Percentiles rank a stretch among this genome's conserved stretches.
These are phyloP conservation scores for Crithidia mellificae DNA, from an alignment of 208 protist genomes.

Conservation along the genomic window DNA sequence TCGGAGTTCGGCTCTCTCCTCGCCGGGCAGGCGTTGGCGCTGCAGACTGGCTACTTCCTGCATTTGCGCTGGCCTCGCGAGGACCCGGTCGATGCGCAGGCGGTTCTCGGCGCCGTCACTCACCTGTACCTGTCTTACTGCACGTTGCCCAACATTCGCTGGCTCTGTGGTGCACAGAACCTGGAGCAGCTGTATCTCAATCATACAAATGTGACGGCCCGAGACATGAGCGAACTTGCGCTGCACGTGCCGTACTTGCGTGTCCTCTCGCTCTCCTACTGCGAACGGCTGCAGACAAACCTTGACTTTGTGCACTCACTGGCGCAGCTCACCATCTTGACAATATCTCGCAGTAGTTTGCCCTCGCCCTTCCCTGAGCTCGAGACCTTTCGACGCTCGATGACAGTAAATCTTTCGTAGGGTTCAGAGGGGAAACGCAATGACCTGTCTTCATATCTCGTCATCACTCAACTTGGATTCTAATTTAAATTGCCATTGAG, in stretches of 20 bases:
- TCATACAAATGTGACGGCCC: conserved; percentile 44
- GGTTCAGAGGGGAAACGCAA: background rate
- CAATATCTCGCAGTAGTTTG: conserved; percentile 32
- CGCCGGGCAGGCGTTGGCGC: background rate
- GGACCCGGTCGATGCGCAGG: conserved; percentile 5
- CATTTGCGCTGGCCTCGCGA: conserved; percentile 33
- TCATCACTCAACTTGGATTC: no score
- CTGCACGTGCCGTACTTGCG: conserved; percentile 25
- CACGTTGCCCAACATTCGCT: conserved; percentile 31
- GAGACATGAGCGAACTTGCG: conserved; percentile 30
- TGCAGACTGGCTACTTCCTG: conserved; percentile 19
- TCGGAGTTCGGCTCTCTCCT: conserved; percentile 28
- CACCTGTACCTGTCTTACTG: conserved; percentile 34
- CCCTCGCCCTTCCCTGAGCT: background rate
- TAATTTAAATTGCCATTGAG: no score
- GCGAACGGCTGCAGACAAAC: conserved; percentile 35
- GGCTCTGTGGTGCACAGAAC: conserved; percentile 36
- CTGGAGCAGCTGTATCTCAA: conserved; percentile 44
- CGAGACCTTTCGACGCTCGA: background rate
- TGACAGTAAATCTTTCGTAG: conserved; percentile 23
- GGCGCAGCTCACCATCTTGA: conserved; percentile 19
- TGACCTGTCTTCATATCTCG: no score
- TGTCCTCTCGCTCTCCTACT: conserved; percentile 38
- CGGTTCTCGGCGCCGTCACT: conserved; percentile 9
- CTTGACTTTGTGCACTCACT: conserved; percentile 42